A percentile compares a stretch with the other conserved stretches of the same genome.
These are phyloP conservation scores for Yamadazyma jaroonii DNA, from an alignment of 1,139 yeast genomes.

Conservation along the genomic window DNA sequence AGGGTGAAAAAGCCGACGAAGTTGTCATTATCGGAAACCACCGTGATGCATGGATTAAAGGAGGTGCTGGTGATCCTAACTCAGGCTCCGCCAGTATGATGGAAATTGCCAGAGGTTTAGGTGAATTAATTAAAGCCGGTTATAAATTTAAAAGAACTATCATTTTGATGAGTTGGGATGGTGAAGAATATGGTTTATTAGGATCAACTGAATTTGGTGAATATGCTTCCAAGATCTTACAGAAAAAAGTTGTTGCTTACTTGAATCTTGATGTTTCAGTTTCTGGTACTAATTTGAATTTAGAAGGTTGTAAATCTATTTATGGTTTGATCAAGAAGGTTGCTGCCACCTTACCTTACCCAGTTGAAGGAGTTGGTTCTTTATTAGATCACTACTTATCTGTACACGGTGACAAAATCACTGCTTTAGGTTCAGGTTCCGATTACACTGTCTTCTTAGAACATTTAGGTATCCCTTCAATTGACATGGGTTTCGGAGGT, in stretches of 20 bases:
- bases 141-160: conserved; percentile 41
- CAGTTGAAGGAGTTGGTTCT: conserved; percentile 38
- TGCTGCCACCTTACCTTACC: conserved; percentile 43
- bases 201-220: conserved; percentile 51
- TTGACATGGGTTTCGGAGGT: conserved; percentile 34
- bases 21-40: conserved; percentile 47
- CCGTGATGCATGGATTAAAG: conserved; percentile 55
- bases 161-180: conserved; percentile 42
- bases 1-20: conserved; percentile 39
- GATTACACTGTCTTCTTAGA: conserved; percentile 48
- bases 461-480: conserved; percentile 46
- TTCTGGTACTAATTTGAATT: conserved; percentile 29
- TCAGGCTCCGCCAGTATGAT: conserved; percentile 43
- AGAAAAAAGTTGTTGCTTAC: conserved; percentile 42
- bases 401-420: conserved; percentile 27
- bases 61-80: conserved; percentile 51
- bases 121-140: conserved; percentile 42
- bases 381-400: conserved; percentile 59
- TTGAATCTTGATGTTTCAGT: conserved; percentile 43
- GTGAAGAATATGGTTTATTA: conserved; percentile 47
- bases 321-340: conserved; percentile 30
- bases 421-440: conserved; percentile 43
- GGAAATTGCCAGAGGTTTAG: conserved; percentile 46
- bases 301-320: conserved; percentile 41
- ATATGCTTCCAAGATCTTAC: conserved; percentile 31